A percentile compares a stretch with the other conserved stretches of the same genome.
These are phyloP conservation scores for Chrysosporium keratinophilum DNA, from an alignment of 2,329 filamentous ascomycete genomes.

Conservation along the genomic window DNA sequence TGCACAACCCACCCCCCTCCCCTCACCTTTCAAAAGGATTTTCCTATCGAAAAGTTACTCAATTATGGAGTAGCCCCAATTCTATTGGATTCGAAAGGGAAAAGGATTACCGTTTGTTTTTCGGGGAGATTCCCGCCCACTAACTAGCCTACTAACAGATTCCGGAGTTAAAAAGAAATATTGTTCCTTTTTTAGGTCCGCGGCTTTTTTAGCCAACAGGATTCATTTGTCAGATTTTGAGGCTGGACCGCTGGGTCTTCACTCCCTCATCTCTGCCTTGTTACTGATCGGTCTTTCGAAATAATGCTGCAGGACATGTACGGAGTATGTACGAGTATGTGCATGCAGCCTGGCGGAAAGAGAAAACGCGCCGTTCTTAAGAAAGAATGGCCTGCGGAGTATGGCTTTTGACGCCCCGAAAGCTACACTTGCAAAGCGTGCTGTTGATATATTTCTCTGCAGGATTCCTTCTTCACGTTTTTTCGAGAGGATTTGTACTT, in stretches of 20 bases:
- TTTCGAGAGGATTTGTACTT: neutral
- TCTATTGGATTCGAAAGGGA: constrained; percentile 1
- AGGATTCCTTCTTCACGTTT: neutral
- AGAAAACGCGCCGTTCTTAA: constrained; percentile 1
- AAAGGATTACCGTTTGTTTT: neutral
- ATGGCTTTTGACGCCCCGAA: neutral
- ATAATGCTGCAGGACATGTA: constrained; percentile 6
- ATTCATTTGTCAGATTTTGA: constrained; percentile 9
- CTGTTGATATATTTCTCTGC: neutral
- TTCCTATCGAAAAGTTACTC: constrained; percentile 2
- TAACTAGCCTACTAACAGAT: neutral
- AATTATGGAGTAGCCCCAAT: neutral
- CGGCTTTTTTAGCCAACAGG: constrained; percentile 12
- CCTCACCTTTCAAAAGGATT: neutral
- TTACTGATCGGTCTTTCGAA: neutral
- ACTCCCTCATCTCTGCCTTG: neutral
- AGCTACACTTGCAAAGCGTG: neutral
- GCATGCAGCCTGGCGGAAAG: constrained; percentile 2
- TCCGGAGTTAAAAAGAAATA: neutral
- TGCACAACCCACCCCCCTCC: too few species aligned
- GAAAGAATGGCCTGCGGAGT: constrained; percentile 1
- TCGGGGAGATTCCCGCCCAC: neutral
- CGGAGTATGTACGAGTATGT: neutral
- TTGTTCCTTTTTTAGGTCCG: constrained; percentile 4
- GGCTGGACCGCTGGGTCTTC: constrained; percentile 6